A percentile compares a stretch with the other conserved stretches of the same genome.
Evolutionary conservation across 495 filamentous ascomycete species (phyloP).

Genomic region (Acidomyces sp.): DNA sequence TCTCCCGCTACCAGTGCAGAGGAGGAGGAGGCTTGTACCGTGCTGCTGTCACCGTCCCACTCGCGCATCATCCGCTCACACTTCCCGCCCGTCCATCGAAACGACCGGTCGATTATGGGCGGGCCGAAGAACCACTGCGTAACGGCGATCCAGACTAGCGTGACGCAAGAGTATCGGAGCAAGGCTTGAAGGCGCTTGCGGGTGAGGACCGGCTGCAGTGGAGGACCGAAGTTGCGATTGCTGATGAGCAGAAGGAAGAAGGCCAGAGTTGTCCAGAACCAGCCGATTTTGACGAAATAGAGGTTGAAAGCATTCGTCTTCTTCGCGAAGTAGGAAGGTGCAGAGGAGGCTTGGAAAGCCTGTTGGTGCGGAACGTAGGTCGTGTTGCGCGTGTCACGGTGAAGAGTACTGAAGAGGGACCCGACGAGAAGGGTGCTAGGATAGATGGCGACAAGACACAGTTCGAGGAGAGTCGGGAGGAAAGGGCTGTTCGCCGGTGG

Average conservation of each 20-base stretch:
- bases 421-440: conserved; percentile 65
- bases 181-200: conserved; percentile 37
- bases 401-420: conserved; percentile 63
- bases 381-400: conserved; percentile 49
- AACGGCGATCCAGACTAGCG: conserved; percentile 69
- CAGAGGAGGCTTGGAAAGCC: conserved; percentile 43
- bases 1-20: conserved; percentile 27
- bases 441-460: conserved; percentile 52
- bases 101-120: conserved; percentile 73
- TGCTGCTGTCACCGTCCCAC: too few relatives aligned
- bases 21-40: too few relatives aligned
- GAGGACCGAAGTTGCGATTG: conserved; percentile 40
- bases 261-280: conserved; percentile 72
- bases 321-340: conserved; percentile 80
- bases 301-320: conserved; percentile 85
- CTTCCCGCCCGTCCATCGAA: conserved; percentile 65
- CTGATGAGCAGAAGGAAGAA: conserved; percentile 50
- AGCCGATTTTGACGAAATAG: conserved; percentile 87
- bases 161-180: conserved; percentile 58
- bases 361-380: conserved; percentile 44
- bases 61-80: conserved; percentile 39
- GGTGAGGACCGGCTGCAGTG: conserved; percentile 22
- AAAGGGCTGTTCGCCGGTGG: conserved; percentile 32
- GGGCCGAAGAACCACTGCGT: conserved; percentile 98
- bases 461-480: conserved; percentile 50